phyloP scores from a whole-genome alignment of 768 basidiomycete species.

The Piloderma croceum region DNA sequence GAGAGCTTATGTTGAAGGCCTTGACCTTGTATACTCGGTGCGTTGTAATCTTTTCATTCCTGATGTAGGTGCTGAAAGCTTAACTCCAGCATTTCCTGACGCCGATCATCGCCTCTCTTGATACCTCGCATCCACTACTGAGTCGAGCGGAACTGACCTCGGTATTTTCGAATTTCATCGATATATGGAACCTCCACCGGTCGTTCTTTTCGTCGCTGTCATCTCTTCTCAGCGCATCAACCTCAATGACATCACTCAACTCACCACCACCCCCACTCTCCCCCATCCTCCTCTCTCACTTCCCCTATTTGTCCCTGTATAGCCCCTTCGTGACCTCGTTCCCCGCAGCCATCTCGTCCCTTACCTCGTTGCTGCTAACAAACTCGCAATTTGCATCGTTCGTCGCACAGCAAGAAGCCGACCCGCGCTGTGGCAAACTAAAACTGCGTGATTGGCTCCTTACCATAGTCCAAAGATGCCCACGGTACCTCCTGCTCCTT shows the following conservation, averaged over 20 bases:
- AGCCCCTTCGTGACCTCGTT: slow-evolving; percentile 81
- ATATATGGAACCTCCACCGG: slow-evolving; percentile 86
- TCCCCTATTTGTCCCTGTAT: slow-evolving; percentile 85
- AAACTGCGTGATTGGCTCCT: slow-evolving; percentile 81
- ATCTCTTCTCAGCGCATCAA: slow-evolving; percentile 32
- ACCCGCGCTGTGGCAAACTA: slow-evolving; percentile 67
- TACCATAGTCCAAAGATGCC: slow-evolving; percentile 83
- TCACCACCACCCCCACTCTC: slow-evolving; percentile 37
- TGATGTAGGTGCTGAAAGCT: slow-evolving; percentile 6
- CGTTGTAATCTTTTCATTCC: slow-evolving; percentile 18
- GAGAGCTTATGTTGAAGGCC: slow-evolving; percentile 71
- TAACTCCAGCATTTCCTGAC: slow-evolving; percentile 66
- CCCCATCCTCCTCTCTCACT: slow-evolving; percentile 67
- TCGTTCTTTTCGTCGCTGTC: slow-evolving; percentile 63
- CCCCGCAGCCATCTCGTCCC: slow-evolving; percentile 54
- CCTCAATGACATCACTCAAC: slow-evolving; percentile 10
- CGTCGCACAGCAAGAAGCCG: slow-evolving; percentile 57
- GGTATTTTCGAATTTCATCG: slow-evolving; percentile 84
- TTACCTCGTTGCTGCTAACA: slow-evolving; percentile 51
- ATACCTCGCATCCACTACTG: slow-evolving; percentile 62
- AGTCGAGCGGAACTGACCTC: slow-evolving; percentile 62
- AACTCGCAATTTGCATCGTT: slow-evolving; percentile 57
- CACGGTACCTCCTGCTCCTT: slow-evolving; percentile 77
- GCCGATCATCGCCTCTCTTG: slow-evolving; percentile 72
- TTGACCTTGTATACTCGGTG: slow-evolving; percentile 79